These are phyloP conservation scores for Quercus agrifolia DNA, from an alignment of 306 rosid genomes.

Conservation along the genomic window DNA sequence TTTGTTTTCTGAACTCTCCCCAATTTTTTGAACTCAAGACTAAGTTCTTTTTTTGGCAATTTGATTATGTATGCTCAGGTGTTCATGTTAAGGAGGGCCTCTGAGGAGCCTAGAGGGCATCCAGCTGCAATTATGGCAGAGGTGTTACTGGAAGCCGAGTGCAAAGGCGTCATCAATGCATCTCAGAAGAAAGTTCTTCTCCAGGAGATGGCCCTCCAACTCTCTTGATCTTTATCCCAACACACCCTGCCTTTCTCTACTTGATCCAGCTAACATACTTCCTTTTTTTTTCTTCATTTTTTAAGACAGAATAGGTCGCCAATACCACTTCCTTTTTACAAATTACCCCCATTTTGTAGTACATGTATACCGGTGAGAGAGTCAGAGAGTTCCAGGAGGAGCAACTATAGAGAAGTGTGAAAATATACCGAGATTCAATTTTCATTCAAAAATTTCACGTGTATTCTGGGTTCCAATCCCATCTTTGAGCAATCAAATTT, in stretches of 20 bases:
- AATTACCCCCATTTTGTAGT: background rate
- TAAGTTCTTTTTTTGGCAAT: background rate
- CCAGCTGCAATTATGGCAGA: slow-evolving; percentile 75
- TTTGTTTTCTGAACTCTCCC: background rate
- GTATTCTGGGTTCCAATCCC: too few relatives aligned
- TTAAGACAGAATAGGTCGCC: background rate
- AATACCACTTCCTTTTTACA: background rate
- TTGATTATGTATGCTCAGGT: slow-evolving; percentile 28
- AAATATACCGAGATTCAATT: too few relatives aligned
- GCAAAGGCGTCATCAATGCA: slow-evolving; percentile 62
- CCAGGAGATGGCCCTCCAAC: slow-evolving; percentile 61
- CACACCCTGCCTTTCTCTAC: background rate
- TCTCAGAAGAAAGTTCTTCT: slow-evolving; percentile 64
- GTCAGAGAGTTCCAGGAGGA: background rate
- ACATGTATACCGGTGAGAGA: background rate
- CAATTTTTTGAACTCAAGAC: background rate
- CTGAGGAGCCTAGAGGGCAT: slow-evolving; percentile 73
- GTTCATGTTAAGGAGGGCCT: slow-evolving; percentile 66
- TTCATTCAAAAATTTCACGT: too few relatives aligned
- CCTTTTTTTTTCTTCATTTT: background rate
- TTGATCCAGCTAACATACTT: background rate
- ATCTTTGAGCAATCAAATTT: too few relatives aligned
- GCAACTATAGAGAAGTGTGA: too few relatives aligned
- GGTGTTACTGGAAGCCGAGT: slow-evolving; percentile 67
- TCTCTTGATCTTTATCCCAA: slow-evolving; percentile 31